Conservation (phyloP, 2,329 filamentous ascomycete genomes). For the Stachybotrys echinatus region DNA sequence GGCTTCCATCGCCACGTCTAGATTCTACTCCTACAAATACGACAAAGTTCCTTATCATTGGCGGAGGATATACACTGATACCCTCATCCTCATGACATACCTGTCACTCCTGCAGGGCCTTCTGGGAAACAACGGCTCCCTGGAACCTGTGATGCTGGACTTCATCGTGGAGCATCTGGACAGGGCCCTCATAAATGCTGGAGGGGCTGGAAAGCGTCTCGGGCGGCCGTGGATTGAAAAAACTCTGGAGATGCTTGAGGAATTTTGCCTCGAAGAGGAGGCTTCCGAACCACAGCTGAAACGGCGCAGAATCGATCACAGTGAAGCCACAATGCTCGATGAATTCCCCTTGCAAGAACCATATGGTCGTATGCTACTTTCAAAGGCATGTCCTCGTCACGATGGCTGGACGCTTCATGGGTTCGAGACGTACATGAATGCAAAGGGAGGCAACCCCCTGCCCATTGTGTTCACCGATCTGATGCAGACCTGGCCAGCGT, state of each 20-base stretch:
- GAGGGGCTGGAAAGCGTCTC: slow-evolving; percentile 49
- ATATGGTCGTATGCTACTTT: slow-evolving; percentile 18
- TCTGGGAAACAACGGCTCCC: slow-evolving; percentile 1
- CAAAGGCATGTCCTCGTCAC: slow-evolving; percentile 17
- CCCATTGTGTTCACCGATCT: slow-evolving; percentile 68
- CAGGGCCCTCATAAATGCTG: slow-evolving; percentile 69
- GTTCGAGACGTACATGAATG: slow-evolving; percentile 58
- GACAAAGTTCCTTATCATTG: slow-evolving; percentile 62
- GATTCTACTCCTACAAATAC: slow-evolving; percentile 66
- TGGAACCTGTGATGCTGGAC: slow-evolving; percentile 32
- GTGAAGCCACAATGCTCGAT: neutral
- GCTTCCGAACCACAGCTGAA: slow-evolving; percentile 13
- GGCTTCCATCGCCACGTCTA: slow-evolving; percentile 53
- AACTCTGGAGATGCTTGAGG: slow-evolving; percentile 39
- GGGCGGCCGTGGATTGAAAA: slow-evolving; percentile 46
- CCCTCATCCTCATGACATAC: slow-evolving; percentile 58
- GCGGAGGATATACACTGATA: slow-evolving; percentile 67
- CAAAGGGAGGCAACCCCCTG: slow-evolving; percentile 32
- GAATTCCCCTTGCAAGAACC: slow-evolving; percentile 22
- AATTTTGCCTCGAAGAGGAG: slow-evolving; percentile 12
- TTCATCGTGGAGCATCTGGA: slow-evolving; percentile 64
- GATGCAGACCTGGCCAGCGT: slow-evolving; percentile 68
- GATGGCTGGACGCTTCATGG: slow-evolving; percentile 45
- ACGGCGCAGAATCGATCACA: slow-evolving; percentile 8
- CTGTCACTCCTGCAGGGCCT: slow-evolving; percentile 19